Conservation (phyloP, 768 basidiomycete genomes). For the Hirschioporus abietinus region DNA sequence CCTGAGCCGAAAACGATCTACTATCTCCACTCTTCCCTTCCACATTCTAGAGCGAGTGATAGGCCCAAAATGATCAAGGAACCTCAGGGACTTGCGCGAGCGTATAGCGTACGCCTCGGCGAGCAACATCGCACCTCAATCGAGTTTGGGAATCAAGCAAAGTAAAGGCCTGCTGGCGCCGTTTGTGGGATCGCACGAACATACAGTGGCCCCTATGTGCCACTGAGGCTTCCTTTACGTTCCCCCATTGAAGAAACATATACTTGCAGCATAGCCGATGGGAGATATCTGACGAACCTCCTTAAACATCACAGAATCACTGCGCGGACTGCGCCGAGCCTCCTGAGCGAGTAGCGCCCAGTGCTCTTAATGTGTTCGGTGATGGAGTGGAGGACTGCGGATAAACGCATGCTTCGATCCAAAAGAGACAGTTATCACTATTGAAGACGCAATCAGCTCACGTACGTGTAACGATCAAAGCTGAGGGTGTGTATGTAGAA, state of each 20-base stretch:
- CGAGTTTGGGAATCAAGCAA: not conserved
- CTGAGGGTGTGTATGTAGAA: not conserved
- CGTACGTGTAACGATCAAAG: not conserved
- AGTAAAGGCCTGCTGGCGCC: not conserved
- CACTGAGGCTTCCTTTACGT: not conserved
- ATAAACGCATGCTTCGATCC: not conserved
- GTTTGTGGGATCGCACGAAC: not conserved
- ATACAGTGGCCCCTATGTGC: not conserved
- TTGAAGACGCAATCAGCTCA: not conserved
- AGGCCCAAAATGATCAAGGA: not conserved
- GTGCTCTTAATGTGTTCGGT: not conserved
- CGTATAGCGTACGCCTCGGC: not conserved
- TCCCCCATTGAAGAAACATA: not conserved
- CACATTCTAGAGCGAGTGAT: not conserved
- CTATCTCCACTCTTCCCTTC: not conserved
- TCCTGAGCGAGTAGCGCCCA: not conserved
- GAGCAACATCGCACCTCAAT: not conserved
- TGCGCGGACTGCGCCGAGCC: not conserved
- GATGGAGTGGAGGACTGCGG: constrained; percentile 1
- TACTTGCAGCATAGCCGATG: not conserved
- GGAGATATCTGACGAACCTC: not conserved
- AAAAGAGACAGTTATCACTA: not conserved
- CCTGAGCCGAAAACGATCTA: not conserved
- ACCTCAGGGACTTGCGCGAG: not conserved
- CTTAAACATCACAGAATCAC: not conserved